A percentile compares a stretch with the other conserved stretches of the same genome.
These are phyloP conservation scores for Penicillium cataractarum DNA, from an alignment of 495 filamentous ascomycete species.

Conservation along the genomic window DNA sequence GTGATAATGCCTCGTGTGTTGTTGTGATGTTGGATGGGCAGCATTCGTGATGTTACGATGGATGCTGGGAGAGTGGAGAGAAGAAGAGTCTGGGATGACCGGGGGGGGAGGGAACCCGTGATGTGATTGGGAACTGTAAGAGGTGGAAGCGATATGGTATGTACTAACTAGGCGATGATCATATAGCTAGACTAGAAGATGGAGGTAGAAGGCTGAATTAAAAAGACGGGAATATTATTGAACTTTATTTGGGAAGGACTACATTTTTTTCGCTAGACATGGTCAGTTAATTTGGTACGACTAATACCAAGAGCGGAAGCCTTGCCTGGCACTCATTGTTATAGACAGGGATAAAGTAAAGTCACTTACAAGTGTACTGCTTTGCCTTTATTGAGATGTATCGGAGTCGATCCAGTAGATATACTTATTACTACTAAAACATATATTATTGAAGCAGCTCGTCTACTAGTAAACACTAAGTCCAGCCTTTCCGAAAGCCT, in stretches of 20 bases:
- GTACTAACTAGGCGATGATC: not conserved
- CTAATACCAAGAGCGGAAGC: not conserved
- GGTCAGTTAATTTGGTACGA: not conserved
- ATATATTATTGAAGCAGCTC: not conserved
- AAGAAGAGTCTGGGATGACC: not conserved
- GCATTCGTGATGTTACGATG: slow-evolving; percentile 22
- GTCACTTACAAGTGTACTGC: slow-evolving; percentile 42
- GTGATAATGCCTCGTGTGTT: slow-evolving; percentile 43
- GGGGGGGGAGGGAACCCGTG: not conserved
- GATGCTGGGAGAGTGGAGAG: slow-evolving; percentile 5
- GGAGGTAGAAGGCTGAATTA: not conserved
- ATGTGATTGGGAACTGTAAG: not conserved
- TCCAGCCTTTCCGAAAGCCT: not conserved
- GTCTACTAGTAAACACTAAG: not conserved
- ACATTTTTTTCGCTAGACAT: too few relatives aligned
- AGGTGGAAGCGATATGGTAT: not conserved
- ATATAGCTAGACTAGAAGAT: not conserved
- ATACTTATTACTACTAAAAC: too few relatives aligned
- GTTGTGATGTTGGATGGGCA: slow-evolving; percentile 38
- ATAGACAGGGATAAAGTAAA: not conserved
- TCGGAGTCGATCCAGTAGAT: too few relatives aligned
- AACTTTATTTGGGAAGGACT: not conserved
- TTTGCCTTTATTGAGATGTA: not conserved
- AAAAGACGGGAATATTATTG: not conserved
- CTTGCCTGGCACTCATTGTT: not conserved